Percentiles rank a stretch among this genome's conserved stretches.
Conservation (phyloP, 176 grass and related monocot species). For the Alloteropsis semialata region DNA sequence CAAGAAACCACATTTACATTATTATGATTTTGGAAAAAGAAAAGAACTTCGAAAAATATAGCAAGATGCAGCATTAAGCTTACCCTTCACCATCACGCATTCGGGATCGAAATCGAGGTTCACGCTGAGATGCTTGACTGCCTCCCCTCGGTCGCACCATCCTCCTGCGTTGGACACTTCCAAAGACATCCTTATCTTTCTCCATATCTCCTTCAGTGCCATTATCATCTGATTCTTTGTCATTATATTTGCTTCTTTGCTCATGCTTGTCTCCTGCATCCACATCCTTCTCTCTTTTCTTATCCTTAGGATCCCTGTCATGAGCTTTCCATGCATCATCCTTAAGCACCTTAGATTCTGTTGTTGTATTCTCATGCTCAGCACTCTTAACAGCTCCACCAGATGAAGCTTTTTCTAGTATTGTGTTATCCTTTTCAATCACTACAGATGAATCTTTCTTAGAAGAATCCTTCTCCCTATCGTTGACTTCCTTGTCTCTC, state of each 20-base stretch:
- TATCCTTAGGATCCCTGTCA: conserved; percentile 58
- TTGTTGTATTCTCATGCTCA: conserved; percentile 53
- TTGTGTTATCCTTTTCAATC: conserved; percentile 48
- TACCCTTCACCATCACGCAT: conserved; percentile 79
- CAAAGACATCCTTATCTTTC: conserved; percentile 82
- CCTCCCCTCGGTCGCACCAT: conserved; percentile 56
- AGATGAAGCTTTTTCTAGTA: conserved; percentile 47
- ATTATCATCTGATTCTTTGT: conserved; percentile 76
- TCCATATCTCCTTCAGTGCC: conserved; percentile 62
- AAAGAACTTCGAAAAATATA: background rate
- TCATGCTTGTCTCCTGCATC: conserved; percentile 59
- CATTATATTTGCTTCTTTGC: conserved; percentile 52
- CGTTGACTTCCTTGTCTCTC: conserved; percentile 62
- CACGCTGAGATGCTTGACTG: conserved; percentile 60
- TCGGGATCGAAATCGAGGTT: conserved; percentile 67
- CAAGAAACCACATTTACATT: background rate
- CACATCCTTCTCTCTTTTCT: conserved; percentile 64
- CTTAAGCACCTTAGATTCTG: conserved; percentile 55
- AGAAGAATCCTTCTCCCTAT: conserved; percentile 60
- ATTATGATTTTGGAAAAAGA: conserved; percentile 14
- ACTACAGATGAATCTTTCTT: conserved; percentile 48
- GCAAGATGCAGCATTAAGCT: conserved; percentile 16
- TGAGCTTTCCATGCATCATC: conserved; percentile 60
- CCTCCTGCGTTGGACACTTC: conserved; percentile 58
- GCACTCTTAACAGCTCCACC: conserved; percentile 46